phyloP scores from a whole-genome alignment of 805 yeast genomes.

The Hanseniaspora valbyensis region DNA sequence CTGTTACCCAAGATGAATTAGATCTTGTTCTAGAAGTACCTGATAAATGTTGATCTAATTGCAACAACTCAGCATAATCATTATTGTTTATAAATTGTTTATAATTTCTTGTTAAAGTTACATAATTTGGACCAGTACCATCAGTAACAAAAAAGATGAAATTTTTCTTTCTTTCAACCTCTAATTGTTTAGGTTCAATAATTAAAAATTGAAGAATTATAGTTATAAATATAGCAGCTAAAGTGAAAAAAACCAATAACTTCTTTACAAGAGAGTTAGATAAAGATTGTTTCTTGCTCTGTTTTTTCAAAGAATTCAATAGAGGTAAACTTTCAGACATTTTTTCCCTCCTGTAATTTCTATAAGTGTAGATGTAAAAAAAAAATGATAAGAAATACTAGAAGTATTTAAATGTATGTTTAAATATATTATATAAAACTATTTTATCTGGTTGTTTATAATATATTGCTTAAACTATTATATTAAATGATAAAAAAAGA shows the following conservation, averaged over 20 bases:
- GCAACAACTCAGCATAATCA: slow-evolving; percentile 40
- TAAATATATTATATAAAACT: too few relatives aligned
- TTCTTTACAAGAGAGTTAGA: slow-evolving; percentile 2
- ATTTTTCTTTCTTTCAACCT: slow-evolving; percentile 42
- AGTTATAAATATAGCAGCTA: not conserved
- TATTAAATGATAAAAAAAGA: too few relatives aligned
- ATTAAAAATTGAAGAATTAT: slow-evolving; percentile 5
- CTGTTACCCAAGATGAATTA: slow-evolving; percentile 66
- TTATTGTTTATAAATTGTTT: slow-evolving; percentile 45
- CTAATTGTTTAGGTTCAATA: not conserved
- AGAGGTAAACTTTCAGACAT: slow-evolving; percentile 12
- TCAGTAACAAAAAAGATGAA: slow-evolving; percentile 82
- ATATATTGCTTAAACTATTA: too few relatives aligned
- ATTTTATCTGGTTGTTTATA: too few relatives aligned
- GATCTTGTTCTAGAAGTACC: slow-evolving; percentile 84
- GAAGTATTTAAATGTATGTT: too few relatives aligned
- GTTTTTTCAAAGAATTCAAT: not conserved
- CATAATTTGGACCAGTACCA: slow-evolving; percentile 90
- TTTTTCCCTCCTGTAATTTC: too few relatives aligned
- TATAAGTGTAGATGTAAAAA: too few relatives aligned
- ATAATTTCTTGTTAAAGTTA: slow-evolving; percentile 68
- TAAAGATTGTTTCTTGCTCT: not conserved
- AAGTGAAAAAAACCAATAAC: not conserved
- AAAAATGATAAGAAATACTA: too few relatives aligned
- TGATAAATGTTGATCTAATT: slow-evolving; percentile 56